Percentiles rank a stretch among this genome's conserved stretches.
Conservation (phyloP, 352 stramenopile species). For the Globisporangium alternatum region DNA sequence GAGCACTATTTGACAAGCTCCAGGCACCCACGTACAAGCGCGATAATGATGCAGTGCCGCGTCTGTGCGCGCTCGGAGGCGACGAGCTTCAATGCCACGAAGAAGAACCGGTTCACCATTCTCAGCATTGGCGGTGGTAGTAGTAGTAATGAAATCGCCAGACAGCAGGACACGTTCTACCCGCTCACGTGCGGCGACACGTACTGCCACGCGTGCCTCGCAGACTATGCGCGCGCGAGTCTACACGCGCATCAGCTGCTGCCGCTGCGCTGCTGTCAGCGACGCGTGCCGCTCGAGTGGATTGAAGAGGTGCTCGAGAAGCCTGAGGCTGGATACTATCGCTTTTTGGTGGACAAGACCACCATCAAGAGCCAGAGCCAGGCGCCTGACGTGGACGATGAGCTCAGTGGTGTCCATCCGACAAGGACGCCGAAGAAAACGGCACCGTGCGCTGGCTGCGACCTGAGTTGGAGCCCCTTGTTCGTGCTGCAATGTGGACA, state of each 20-base stretch:
- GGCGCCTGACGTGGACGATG: not conserved
- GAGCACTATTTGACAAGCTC: not conserved
- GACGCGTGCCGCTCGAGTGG: slow-evolving; percentile 26
- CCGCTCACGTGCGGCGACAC: slow-evolving; percentile 37
- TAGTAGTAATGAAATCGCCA: not conserved
- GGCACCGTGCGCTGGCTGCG: not conserved
- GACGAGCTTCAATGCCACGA: not conserved
- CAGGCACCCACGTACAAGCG: not conserved
- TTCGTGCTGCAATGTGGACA: not conserved
- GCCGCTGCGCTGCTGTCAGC: slow-evolving; percentile 39
- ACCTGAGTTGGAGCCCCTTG: not conserved
- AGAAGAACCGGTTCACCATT: not conserved
- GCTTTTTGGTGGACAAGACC: slow-evolving; percentile 22
- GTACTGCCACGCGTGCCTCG: slow-evolving; percentile 33
- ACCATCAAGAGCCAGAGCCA: not conserved
- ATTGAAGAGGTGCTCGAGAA: slow-evolving; percentile 28
- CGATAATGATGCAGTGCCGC: slow-evolving; percentile 1
- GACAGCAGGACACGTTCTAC: slow-evolving; percentile 20
- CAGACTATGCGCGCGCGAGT: slow-evolving; percentile 13
- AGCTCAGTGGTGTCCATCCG: not conserved
- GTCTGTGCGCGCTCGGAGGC: not conserved
- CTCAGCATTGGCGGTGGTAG: not conserved
- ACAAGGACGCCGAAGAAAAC: not conserved
- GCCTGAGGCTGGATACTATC: slow-evolving; percentile 44
- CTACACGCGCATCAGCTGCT: slow-evolving; percentile 22